phyloP scores from a whole-genome alignment of 495 filamentous ascomycete genomes.

The Penicillium herquei region DNA sequence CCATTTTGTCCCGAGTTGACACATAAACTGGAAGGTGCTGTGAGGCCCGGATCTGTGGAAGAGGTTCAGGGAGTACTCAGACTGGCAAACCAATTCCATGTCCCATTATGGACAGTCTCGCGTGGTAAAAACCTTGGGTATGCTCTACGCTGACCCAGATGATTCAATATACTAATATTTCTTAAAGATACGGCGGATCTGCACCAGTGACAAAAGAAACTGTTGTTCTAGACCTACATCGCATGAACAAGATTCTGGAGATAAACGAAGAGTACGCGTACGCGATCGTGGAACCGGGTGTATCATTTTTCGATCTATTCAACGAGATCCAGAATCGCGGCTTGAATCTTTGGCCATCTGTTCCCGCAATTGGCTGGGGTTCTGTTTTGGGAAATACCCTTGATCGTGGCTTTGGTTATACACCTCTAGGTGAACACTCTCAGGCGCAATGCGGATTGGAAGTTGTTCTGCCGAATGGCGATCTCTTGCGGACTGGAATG shows the following conservation, averaged over 20 bases:
- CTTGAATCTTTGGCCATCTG: constrained; percentile 51
- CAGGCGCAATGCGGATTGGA: constrained; percentile 1
- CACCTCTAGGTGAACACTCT: constrained; percentile 1
- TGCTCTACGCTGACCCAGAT: neutral
- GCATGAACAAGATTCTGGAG: constrained; percentile 23
- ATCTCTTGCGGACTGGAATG: constrained; percentile 52
- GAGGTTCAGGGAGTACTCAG: constrained; percentile 12
- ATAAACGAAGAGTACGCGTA: constrained; percentile 18
- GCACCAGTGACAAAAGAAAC: neutral
- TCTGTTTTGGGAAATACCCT: constrained; percentile 54
- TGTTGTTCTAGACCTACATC: neutral
- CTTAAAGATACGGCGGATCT: constrained; percentile 1
- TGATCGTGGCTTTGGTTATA: constrained; percentile 38
- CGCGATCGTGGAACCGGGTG: constrained; percentile 41
- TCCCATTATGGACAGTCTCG: constrained; percentile 17
- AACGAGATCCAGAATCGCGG: constrained; percentile 45
- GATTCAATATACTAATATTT: neutral
- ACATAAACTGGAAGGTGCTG: neutral
- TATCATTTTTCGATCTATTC: constrained; percentile 53
- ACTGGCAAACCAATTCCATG: constrained; percentile 8
- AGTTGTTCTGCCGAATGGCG: constrained; percentile 20
- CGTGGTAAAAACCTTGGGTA: constrained; percentile 19
- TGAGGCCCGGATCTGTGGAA: neutral
- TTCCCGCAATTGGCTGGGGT: constrained; percentile 53
- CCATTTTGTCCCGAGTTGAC: neutral